phyloP scores from a whole-genome alignment of 306 rosid species.

The Fragaria nilgerrensis region DNA sequence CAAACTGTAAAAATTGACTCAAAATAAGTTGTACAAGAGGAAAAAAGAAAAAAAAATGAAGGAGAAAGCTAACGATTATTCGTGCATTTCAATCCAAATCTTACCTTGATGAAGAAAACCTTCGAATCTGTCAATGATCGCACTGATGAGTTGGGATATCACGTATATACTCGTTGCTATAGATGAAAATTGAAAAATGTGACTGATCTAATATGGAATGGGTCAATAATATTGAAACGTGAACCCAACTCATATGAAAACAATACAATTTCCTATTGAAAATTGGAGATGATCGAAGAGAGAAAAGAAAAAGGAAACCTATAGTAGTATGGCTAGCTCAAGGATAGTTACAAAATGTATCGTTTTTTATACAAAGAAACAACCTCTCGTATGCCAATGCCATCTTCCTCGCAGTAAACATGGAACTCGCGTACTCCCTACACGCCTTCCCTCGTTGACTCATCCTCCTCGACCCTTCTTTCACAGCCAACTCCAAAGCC shows the following conservation, averaged over 20 bases:
- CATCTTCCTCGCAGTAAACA: constrained; percentile 90
- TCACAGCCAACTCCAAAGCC: constrained; percentile 56
- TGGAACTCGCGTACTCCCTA: constrained; percentile 58
- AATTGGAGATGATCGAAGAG: not conserved
- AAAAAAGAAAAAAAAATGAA: no score
- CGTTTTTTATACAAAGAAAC: constrained; percentile 70
- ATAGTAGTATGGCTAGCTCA: constrained; percentile 24
- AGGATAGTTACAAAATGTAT: constrained; percentile 63
- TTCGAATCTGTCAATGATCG: no score
- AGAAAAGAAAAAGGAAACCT: not conserved
- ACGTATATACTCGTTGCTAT: no score
- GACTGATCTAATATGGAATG: not conserved
- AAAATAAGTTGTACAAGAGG: no score
- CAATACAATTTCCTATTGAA: not conserved
- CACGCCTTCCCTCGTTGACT: constrained; percentile 71
- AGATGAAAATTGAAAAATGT: no score
- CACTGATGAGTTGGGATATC: no score
- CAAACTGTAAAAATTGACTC: no score
- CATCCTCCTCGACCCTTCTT: constrained; percentile 63
- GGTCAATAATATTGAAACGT: not conserved
- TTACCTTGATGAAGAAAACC: no score
- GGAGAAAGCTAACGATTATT: no score
- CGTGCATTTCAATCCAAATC: no score
- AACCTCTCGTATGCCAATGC: constrained; percentile 85
- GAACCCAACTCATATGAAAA: not conserved